Evolutionary conservation across 2,329 filamentous ascomycete species (phyloP), one percentile per base, ranked within the genome.

Genomic region (Pestalotiopsis fici): DNA sequence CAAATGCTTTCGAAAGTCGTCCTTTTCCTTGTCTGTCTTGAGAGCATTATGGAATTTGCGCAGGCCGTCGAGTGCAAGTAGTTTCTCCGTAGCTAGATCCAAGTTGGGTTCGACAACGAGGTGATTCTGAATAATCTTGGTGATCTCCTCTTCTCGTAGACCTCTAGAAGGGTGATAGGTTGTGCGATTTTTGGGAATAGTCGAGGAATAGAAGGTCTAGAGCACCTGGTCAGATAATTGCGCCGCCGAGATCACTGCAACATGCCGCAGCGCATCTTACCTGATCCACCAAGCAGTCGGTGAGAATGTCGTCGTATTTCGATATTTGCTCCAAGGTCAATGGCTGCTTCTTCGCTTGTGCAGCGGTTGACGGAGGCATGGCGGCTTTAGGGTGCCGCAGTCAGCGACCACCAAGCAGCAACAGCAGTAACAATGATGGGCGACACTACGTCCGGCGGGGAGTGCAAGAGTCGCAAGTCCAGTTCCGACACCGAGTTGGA

Each of bases 171-270:
- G 87, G 74, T 93, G 92, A 79, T 97, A 98, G 66, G 93, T 93
- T 66, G 89, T 90, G 69, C 93, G 91, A 75, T 98, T 97, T 81
- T 99, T 99, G 71, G 95, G 95, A 68, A 98, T 97, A 3, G 89
- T 93, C 5, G 95, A 95, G 95, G 96, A 98, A 84, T 96, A 99
- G 80, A 93, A 98, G 11, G 94, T 91, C 95, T 98, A 73, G 43
- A 69, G 76, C 68, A 78, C 9, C 54, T 68, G 23, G 37, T 64
- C 62, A 47, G 62, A 23, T 55, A 21, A 23, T 25, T 62, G 59
- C 59, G 37, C 35, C 59, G 4, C 15, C 31, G 4, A 7, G 18
- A 27, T 11, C 11, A 35, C 31, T 35, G 31, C 31, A 35, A 35
- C 31, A 35, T 35, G 31, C 31, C 5, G 31, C 31, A 35, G 31